phyloP scores from a whole-genome alignment of 2,329 filamentous ascomycete species.

The Aspergillus melleus region DNA sequence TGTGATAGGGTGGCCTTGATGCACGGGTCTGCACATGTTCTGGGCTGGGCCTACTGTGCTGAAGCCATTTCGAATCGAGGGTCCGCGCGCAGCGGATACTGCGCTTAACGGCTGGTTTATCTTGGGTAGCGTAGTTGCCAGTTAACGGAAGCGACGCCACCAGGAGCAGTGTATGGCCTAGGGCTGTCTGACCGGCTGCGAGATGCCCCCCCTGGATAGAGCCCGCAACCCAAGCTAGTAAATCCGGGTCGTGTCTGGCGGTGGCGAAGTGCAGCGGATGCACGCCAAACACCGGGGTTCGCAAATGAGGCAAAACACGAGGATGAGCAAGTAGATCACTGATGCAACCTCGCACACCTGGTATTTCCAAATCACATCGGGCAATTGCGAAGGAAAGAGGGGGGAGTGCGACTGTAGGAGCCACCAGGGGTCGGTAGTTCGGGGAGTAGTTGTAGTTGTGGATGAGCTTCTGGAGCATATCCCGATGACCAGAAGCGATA shows the following conservation, averaged over 20 bases:
- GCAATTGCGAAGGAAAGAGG: too few relatives aligned
- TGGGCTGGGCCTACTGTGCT: slow-evolving; percentile 7
- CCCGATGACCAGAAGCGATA: too few relatives aligned
- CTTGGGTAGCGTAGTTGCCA: background rate
- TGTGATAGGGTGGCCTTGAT: background rate
- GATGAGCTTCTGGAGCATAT: too few relatives aligned
- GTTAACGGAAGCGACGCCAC: slow-evolving; percentile 7
- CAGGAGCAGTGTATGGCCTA: slow-evolving; percentile 11
- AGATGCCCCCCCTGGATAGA: background rate
- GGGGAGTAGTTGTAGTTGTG: too few relatives aligned
- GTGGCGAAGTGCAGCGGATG: slow-evolving; percentile 11
- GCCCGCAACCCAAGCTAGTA: slow-evolving; percentile 5
- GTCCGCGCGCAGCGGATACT: slow-evolving; percentile 8
- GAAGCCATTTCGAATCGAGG: background rate
- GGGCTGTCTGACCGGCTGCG: background rate
- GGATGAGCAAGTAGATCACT: too few relatives aligned
- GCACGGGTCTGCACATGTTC: background rate
- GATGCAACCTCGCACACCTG: too few relatives aligned
- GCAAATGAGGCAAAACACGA: background rate
- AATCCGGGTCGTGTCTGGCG: slow-evolving; percentile 6
- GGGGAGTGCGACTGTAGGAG: too few relatives aligned
- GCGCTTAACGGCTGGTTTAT: background rate
- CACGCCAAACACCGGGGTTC: slow-evolving; percentile 7
- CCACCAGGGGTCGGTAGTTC: too few relatives aligned
- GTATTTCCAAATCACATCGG: too few relatives aligned